phyloP scores from a whole-genome alignment of 768 basidiomycete species.

The Ramaria sp. region DNA sequence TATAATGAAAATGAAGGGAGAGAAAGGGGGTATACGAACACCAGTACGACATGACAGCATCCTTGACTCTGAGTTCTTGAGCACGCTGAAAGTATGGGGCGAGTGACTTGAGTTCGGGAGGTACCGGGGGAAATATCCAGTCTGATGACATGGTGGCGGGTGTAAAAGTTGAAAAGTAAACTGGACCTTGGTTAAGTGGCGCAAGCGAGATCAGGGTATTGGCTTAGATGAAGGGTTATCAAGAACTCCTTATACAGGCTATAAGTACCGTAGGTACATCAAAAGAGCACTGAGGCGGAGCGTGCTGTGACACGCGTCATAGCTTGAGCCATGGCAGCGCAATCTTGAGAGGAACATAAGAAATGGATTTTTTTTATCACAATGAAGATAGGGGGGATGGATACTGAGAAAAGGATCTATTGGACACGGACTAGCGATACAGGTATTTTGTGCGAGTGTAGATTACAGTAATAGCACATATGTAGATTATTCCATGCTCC shows the following conservation, averaged over 20 bases:
- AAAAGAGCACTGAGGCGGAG: no score
- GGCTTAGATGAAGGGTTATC: no score
- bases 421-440: neutral
- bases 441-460: neutral
- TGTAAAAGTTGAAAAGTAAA: no score
- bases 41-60: constrained; percentile 92
- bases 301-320: no score
- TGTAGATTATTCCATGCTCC: no score
- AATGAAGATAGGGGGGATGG: neutral
- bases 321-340: no score
- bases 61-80: constrained; percentile 70
- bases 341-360: no score
- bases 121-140: constrained; percentile 11
- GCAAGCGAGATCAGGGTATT: no score
- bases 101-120: constrained; percentile 35
- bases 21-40: constrained; percentile 42
- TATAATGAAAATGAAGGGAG: neutral
- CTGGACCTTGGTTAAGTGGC: no score
- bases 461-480: neutral
- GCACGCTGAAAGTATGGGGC: constrained; percentile 82
- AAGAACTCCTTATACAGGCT: no score
- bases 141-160: neutral
- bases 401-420: neutral
- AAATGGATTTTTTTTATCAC: no score
- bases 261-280: no score